Conservation (phyloP, 1,284 basidiomycete species). For the Sporisorium iseilematis-ciliati region DNA sequence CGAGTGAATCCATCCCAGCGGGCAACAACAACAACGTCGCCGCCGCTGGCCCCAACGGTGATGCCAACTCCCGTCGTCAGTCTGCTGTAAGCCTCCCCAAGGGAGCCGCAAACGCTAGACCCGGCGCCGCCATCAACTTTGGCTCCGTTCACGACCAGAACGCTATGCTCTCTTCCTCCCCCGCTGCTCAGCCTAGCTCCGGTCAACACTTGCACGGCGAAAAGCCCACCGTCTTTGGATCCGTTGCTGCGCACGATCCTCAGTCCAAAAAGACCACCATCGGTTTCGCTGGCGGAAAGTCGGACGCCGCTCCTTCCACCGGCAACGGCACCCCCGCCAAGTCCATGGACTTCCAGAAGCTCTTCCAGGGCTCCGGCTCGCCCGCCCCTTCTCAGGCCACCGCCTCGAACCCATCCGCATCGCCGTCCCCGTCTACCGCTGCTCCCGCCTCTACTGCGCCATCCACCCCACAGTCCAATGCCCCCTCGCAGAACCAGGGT, state of each 20-base stretch:
- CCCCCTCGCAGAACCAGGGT: constrained; percentile 20
- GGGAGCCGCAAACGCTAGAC: constrained; percentile 42
- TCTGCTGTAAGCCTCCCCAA: constrained; percentile 66
- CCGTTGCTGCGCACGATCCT: constrained; percentile 60
- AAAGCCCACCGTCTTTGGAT: constrained; percentile 70
- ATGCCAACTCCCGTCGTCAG: constrained; percentile 50
- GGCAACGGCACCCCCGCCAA: constrained; percentile 45
- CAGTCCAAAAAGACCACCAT: constrained; percentile 65
- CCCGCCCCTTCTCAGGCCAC: constrained; percentile 42
- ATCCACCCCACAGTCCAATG: constrained; percentile 32
- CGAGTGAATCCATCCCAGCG: constrained; percentile 49
- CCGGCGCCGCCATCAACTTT: constrained; percentile 69
- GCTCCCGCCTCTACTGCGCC: constrained; percentile 39
- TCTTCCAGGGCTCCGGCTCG: constrained; percentile 64
- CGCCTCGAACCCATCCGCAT: constrained; percentile 34
- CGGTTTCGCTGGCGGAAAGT: constrained; percentile 66
- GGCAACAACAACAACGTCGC: constrained; percentile 47
- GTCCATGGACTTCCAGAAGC: constrained; percentile 68
- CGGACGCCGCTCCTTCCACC: constrained; percentile 73
- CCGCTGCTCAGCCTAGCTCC: constrained; percentile 68
- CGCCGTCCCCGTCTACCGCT: constrained; percentile 46
- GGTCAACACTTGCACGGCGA: constrained; percentile 66
- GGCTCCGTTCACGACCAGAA: constrained; percentile 70
- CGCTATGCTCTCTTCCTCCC: constrained; percentile 70
- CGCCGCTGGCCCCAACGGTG: constrained; percentile 48